Percentiles rank a stretch among this genome's conserved stretches.
phyloP scores from a whole-genome alignment of 2,329 filamentous ascomycete genomes.

The Trichoderma atrobrunneum region DNA sequence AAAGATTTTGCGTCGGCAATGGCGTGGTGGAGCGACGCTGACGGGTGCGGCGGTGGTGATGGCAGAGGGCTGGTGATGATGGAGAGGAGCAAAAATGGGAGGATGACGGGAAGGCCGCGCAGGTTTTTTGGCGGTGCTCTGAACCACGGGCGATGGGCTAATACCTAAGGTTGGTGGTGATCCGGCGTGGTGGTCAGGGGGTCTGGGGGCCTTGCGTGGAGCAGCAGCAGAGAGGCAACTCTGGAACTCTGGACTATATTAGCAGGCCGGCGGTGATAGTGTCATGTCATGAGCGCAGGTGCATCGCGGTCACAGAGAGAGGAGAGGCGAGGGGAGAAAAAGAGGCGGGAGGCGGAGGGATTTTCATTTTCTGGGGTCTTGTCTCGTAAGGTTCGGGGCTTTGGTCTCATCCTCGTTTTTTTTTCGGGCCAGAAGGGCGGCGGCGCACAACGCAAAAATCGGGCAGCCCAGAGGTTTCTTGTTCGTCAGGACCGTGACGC shows the following conservation, averaged over 20 bases:
- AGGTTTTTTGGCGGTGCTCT: slow-evolving; percentile 20
- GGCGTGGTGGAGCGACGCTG: slow-evolving; percentile 11
- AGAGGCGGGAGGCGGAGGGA: slow-evolving; percentile 30
- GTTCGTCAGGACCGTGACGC: slow-evolving; percentile 26
- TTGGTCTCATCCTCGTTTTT: slow-evolving; percentile 42
- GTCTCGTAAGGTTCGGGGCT: slow-evolving; percentile 39
- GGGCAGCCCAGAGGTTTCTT: slow-evolving; percentile 21
- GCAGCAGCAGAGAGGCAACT: slow-evolving; percentile 21
- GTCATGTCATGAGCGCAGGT: slow-evolving; percentile 20
- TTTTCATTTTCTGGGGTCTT: slow-evolving; percentile 34
- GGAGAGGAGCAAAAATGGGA: slow-evolving; percentile 17
- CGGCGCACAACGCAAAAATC: slow-evolving; percentile 37
- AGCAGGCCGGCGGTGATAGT: slow-evolving; percentile 20
- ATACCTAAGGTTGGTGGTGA: slow-evolving; percentile 25
- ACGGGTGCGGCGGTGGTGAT: slow-evolving; percentile 4
- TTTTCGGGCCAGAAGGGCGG: slow-evolving; percentile 40
- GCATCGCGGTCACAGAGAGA: slow-evolving; percentile 19
- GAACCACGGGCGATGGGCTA: slow-evolving; percentile 21
- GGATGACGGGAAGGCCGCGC: slow-evolving; percentile 18
- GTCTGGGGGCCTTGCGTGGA: slow-evolving; percentile 21
- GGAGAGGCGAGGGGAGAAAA: slow-evolving; percentile 26
- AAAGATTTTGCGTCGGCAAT: slow-evolving; percentile 21
- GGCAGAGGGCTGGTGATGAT: slow-evolving; percentile 16
- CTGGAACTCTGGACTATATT: slow-evolving; percentile 16
- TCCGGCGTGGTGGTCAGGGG: slow-evolving; percentile 26